Percentiles rank a stretch among this genome's conserved stretches.
Conservation (phyloP, 2,329 filamentous ascomycete species). For the Aspergillus sp. region DNA sequence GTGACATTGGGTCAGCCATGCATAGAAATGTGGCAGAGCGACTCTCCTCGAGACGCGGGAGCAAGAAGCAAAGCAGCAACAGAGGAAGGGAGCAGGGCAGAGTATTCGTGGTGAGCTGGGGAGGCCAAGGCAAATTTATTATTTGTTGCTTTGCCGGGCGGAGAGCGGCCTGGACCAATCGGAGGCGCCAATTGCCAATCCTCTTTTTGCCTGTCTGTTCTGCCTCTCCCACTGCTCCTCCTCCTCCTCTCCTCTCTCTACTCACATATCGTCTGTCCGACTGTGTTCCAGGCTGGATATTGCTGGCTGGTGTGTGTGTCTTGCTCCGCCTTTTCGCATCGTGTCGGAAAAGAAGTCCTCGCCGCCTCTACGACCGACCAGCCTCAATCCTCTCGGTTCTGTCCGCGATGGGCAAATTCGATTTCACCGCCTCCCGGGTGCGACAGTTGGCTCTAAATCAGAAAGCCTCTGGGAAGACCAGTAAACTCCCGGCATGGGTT, state of each 20-base stretch:
- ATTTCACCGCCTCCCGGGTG: conserved; percentile 38
- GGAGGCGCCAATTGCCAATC: conserved; percentile 24
- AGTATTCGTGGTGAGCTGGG: conserved; percentile 4
- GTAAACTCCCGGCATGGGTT: conserved; percentile 44
- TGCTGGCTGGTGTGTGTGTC: no score
- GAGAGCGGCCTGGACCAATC: conserved; percentile 29
- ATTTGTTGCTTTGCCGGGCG: conserved; percentile 14
- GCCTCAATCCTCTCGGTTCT: no score
- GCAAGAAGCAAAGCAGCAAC: conserved; percentile 1
- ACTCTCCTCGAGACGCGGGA: conserved; percentile 9
- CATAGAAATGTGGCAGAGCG: conserved; percentile 11
- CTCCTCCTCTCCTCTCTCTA: no score
- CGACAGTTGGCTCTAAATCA: conserved; percentile 34
- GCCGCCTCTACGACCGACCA: no score
- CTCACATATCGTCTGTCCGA: no score
- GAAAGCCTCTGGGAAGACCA: conserved; percentile 26
- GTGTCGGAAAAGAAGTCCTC: no score
- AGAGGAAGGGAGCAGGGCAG: background rate
- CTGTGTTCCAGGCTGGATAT: no score
- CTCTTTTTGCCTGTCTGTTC: no score
- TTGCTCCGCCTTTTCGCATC: no score
- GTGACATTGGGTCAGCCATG: conserved; percentile 37
- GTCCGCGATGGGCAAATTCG: conserved; percentile 37
- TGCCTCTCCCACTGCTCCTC: no score
- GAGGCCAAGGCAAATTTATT: no score